These are phyloP conservation scores for Plantago elongata DNA, from an alignment of 257 asterid genomes.

Conservation along the genomic window DNA sequence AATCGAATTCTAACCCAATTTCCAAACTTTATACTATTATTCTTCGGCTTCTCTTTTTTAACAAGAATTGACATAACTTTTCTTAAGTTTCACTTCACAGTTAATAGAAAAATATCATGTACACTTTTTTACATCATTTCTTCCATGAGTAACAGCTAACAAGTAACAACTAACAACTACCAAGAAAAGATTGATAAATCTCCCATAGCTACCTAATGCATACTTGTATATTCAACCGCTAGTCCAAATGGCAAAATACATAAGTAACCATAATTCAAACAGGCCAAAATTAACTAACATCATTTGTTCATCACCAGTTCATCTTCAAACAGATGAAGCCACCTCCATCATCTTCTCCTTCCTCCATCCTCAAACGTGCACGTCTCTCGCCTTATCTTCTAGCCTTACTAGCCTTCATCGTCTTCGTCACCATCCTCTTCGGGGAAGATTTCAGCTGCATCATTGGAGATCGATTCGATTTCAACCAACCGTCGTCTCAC, in stretches of 20 bases:
- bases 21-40: no score
- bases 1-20: no score
- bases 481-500: background rate
- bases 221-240: slow-evolving; percentile 6
- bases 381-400: slow-evolving; percentile 45
- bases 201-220: background rate
- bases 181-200: background rate
- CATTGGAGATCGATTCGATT: slow-evolving; percentile 18
- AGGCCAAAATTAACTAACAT: background rate
- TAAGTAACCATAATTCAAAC: slow-evolving; percentile 2
- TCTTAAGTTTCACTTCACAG: no score
- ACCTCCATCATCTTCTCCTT: slow-evolving; percentile 32
- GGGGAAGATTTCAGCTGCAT: slow-evolving; percentile 46
- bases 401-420: slow-evolving; percentile 41
- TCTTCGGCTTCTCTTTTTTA: no score
- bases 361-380: slow-evolving; percentile 25
- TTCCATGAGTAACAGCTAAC: background rate
- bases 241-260: background rate
- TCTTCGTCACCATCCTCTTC: slow-evolving; percentile 47
- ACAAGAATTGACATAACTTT: no score
- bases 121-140: no score
- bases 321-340: slow-evolving; percentile 8
- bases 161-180: background rate
- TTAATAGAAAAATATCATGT: no score
- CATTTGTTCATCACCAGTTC: background rate